phyloP scores from a whole-genome alignment of 2,329 filamentous ascomycete genomes.

The Neofusicoccum cordaticola region DNA sequence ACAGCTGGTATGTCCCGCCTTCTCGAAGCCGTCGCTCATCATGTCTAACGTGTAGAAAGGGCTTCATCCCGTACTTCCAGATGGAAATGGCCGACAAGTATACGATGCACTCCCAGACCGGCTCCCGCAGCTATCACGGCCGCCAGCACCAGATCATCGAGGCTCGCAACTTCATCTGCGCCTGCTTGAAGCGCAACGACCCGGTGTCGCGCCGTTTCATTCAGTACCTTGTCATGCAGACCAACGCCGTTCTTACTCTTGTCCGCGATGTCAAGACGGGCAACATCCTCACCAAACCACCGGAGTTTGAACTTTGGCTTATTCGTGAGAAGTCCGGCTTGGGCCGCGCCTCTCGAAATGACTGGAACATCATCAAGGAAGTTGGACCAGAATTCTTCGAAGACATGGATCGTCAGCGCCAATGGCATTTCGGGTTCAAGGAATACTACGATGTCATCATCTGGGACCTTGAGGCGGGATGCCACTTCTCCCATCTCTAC shows the following conservation, averaged over 20 bases:
- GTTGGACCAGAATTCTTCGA: constrained; percentile 41
- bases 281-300: constrained; percentile 35
- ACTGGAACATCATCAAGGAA: constrained; percentile 35
- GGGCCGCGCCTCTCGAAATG: constrained; percentile 39
- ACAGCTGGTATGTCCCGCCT: constrained; percentile 34
- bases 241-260: constrained; percentile 35
- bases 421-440: constrained; percentile 42
- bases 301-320: constrained; percentile 40
- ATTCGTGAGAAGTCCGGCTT: constrained; percentile 38
- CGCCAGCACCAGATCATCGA: constrained; percentile 36
- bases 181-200: constrained; percentile 43
- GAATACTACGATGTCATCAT: constrained; percentile 46
- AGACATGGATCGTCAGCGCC: constrained; percentile 35
- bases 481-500: constrained; percentile 29
- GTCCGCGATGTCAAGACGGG: constrained; percentile 44
- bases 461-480: constrained; percentile 39
- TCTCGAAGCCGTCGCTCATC: background rate
- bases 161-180: constrained; percentile 42
- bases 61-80: constrained; percentile 37
- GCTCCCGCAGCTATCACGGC: constrained; percentile 31
- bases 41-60: constrained; percentile 21
- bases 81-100: constrained; percentile 33
- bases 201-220: constrained; percentile 42
- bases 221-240: constrained; percentile 43
- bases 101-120: constrained; percentile 32